These are phyloP conservation scores for Starmerella potacharoeniae DNA, from an alignment of 805 yeast species.

Conservation along the genomic window DNA sequence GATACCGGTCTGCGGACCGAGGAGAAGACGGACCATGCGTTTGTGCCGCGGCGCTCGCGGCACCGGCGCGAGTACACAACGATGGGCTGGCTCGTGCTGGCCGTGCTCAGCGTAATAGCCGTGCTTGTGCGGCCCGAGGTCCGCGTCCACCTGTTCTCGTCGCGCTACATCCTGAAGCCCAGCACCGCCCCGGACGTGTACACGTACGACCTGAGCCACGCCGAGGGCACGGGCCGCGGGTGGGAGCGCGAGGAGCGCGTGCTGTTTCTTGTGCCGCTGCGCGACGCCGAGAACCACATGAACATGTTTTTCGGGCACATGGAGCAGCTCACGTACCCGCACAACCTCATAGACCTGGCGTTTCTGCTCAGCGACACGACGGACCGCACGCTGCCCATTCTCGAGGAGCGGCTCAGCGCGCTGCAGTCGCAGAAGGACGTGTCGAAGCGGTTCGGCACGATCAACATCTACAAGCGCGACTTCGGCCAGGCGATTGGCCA, in stretches of 20 bases:
- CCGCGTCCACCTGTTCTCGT: constrained; percentile 8
- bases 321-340: constrained; percentile 74
- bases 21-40: neutral
- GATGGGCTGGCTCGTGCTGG: neutral
- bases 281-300: constrained; percentile 85
- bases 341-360: constrained; percentile 67
- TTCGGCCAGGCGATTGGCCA: constrained; percentile 93
- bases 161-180: constrained; percentile 11
- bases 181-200: constrained; percentile 35
- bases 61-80: neutral
- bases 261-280: constrained; percentile 73
- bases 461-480: constrained; percentile 77
- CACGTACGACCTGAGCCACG: constrained; percentile 61
- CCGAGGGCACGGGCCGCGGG: constrained; percentile 57
- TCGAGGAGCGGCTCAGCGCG: constrained; percentile 44
- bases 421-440: constrained; percentile 57
- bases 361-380: constrained; percentile 84
- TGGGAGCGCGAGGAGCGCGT: constrained; percentile 73
- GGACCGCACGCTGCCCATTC: constrained; percentile 65
- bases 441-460: constrained; percentile 58
- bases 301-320: constrained; percentile 82
- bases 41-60: neutral
- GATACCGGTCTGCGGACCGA: constrained; percentile 2
- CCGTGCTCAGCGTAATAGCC: constrained; percentile 12
- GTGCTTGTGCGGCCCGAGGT: constrained; percentile 10